Percentiles rank a stretch among this genome's conserved stretches.
Conservation (phyloP, 2,329 filamentous ascomycete species). For the Microcera coccophila region DNA sequence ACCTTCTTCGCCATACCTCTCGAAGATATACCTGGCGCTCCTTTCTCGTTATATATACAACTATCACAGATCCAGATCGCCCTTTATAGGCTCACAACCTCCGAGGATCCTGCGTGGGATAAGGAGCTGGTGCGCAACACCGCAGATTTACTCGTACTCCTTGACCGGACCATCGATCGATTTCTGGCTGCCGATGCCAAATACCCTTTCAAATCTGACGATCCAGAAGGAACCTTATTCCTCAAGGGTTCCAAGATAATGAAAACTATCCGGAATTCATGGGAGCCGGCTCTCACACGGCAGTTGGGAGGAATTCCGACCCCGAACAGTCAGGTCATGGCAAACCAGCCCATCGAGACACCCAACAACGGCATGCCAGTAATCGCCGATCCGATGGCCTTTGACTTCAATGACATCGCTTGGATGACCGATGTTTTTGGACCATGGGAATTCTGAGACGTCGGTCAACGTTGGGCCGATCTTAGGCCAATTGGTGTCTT, state of each 20-base stretch:
- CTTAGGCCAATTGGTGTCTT: neutral
- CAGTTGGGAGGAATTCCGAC: slow-evolving; percentile 29
- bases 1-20: slow-evolving; percentile 33
- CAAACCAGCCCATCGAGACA: slow-evolving; percentile 7
- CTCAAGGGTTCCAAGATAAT: slow-evolving; percentile 35
- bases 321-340: slow-evolving; percentile 23
- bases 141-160: slow-evolving; percentile 33
- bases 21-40: slow-evolving; percentile 28
- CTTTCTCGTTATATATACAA: slow-evolving; percentile 34
- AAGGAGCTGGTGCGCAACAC: slow-evolving; percentile 34
- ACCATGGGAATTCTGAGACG: slow-evolving; percentile 33
- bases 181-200: slow-evolving; percentile 25
- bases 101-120: slow-evolving; percentile 41
- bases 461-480: neutral
- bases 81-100: slow-evolving; percentile 38
- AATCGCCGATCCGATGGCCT: slow-evolving; percentile 14
- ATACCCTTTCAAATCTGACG: slow-evolving; percentile 28
- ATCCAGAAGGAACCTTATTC: slow-evolving; percentile 30
- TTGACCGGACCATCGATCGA: slow-evolving; percentile 34
- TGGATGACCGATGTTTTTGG: slow-evolving; percentile 40
- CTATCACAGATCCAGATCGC: slow-evolving; percentile 35
- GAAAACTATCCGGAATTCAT: slow-evolving; percentile 30
- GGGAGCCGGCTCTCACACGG: slow-evolving; percentile 35
- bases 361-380: neutral
- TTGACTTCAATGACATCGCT: slow-evolving; percentile 34